Conservation (phyloP, 83 land plant species). For the Picea abies region DNA sequence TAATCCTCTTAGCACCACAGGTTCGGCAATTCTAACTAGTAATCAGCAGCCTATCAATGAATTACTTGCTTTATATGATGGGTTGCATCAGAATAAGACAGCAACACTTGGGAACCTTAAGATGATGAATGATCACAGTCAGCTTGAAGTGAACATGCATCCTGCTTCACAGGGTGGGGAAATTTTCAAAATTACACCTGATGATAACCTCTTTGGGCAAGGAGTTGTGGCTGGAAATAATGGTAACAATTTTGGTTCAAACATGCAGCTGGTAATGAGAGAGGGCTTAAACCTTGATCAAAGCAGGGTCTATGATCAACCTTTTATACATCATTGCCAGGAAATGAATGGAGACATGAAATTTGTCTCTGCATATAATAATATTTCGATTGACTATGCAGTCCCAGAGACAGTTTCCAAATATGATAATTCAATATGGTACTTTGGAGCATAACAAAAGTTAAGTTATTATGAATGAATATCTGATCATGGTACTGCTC, state of each 20-base stretch:
- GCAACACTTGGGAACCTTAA: background rate
- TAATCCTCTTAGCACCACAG: background rate
- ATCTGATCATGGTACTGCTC: no score
- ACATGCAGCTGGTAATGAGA: conserved; percentile 9
- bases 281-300: conserved; percentile 17
- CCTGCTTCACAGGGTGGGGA: background rate
- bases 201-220: conserved; percentile 29
- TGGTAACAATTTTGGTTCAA: conserved; percentile 9
- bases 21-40: background rate
- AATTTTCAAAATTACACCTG: conserved; percentile 15
- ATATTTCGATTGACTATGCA: background rate
- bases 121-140: background rate
- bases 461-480: no score
- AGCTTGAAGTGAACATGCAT: conserved; percentile 4
- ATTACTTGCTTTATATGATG: conserved; percentile 10
- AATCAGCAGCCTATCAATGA: conserved; percentile 14
- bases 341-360: conserved; percentile 9
- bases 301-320: conserved; percentile 16
- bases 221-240: conserved; percentile 14
- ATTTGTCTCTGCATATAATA: conserved; percentile 12
- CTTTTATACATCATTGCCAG: conserved; percentile 13
- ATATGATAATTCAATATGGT: no score
- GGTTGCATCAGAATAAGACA: conserved; percentile 14
- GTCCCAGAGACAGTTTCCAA: no score
- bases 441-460: no score